phyloP scores from a whole-genome alignment of 306 rosid genomes.

The Rosa chinensis region DNA sequence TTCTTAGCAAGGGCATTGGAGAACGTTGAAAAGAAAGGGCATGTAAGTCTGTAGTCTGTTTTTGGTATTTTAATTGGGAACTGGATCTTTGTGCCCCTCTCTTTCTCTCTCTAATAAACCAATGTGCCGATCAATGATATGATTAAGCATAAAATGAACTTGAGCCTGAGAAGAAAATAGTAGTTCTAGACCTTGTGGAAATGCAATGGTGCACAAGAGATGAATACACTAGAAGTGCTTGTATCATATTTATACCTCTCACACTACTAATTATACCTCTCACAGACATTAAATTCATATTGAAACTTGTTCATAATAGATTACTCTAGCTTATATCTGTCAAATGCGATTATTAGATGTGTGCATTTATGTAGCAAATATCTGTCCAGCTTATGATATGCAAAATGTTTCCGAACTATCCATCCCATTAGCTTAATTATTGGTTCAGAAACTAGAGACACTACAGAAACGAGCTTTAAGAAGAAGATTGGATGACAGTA shows the following conservation, averaged over 20 bases:
- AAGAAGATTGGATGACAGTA: neutral
- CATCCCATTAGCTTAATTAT: neutral
- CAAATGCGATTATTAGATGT: neutral
- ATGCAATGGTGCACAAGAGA: neutral
- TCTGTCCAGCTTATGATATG: neutral
- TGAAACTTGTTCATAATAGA: neutral
- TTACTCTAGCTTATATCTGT: neutral
- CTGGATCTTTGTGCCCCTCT: neutral
- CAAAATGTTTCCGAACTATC: neutral
- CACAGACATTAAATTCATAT: neutral
- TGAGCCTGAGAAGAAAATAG: neutral
- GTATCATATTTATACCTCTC: neutral
- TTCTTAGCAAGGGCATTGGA: constrained; percentile 89
- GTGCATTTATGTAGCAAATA: neutral
- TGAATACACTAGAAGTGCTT: neutral
- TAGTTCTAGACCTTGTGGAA: neutral
- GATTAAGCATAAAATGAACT: neutral
- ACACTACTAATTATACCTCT: neutral
- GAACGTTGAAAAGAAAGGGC: constrained; percentile 89
- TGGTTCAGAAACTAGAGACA: neutral
- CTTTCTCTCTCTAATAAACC: neutral
- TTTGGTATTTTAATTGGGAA: neutral
- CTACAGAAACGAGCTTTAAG: neutral
- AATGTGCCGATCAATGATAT: neutral
- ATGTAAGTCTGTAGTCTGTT: neutral